These are phyloP conservation scores for Heliamphora exappendiculata DNA, from an alignment of 148 eudicot genomes.

Conservation along the genomic window DNA sequence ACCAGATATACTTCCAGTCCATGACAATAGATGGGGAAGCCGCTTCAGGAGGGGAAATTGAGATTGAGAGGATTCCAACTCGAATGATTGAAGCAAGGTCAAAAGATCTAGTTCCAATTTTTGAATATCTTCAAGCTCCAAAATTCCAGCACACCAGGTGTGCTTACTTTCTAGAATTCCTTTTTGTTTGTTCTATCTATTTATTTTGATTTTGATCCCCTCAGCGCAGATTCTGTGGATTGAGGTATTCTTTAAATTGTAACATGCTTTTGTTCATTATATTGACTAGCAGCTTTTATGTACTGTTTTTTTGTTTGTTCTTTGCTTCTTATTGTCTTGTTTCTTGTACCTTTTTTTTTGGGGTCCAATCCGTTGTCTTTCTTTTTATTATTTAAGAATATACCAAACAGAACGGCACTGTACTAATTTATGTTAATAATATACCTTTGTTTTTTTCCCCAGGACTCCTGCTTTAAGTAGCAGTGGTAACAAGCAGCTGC, in stretches of 20 bases:
- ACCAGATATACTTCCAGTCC: constrained; percentile 60
- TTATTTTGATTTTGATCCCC: neutral
- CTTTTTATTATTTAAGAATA: neutral
- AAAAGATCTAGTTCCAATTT: constrained; percentile 57
- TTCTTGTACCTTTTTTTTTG: neutral
- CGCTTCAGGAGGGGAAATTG: constrained; percentile 45
- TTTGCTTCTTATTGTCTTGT: neutral
- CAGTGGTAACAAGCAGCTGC: constrained; percentile 18
- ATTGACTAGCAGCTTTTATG: neutral
- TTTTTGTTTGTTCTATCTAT: neutral
- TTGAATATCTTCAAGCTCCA: constrained; percentile 43
- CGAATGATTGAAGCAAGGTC: constrained; percentile 56
- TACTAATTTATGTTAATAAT: neutral
- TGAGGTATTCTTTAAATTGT: neutral
- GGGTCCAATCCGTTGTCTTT: neutral
- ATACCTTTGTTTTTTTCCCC: constrained; percentile 7
- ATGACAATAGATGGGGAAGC: constrained; percentile 31
- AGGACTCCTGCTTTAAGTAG: constrained; percentile 28
- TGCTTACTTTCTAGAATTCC: constrained; percentile 4
- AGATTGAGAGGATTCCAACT: constrained; percentile 54
- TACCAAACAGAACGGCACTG: too few relatives aligned
- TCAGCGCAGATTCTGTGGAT: neutral
- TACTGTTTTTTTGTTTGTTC: neutral
- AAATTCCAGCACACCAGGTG: constrained; percentile 48
- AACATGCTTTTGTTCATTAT: neutral